These are phyloP conservation scores for Phytophthora fragariae DNA, from an alignment of 352 stramenopile genomes.

Conservation along the genomic window DNA sequence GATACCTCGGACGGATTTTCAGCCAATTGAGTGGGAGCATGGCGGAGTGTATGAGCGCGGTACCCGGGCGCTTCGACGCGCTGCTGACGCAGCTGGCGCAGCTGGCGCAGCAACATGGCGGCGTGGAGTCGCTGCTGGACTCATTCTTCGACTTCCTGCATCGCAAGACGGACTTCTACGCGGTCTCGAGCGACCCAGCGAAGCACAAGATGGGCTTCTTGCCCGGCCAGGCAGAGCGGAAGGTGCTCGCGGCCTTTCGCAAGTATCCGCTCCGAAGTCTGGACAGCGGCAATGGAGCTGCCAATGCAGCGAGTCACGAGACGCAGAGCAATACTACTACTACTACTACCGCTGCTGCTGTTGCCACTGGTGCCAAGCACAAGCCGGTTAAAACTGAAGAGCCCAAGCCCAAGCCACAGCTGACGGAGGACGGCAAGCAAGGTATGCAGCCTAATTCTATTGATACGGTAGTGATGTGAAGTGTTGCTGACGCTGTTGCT, in stretches of 20 bases:
- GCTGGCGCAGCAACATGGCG: slow-evolving; percentile 90
- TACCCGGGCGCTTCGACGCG: slow-evolving; percentile 56
- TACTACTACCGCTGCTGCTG: neutral
- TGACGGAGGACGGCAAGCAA: slow-evolving; percentile 80
- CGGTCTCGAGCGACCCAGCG: slow-evolving; percentile 60
- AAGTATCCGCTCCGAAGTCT: slow-evolving; percentile 74
- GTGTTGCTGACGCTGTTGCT: neutral
- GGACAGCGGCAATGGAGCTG: slow-evolving; percentile 32
- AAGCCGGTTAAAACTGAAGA: slow-evolving; percentile 2
- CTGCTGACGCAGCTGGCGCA: slow-evolving; percentile 72
- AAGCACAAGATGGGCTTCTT: slow-evolving; percentile 68
- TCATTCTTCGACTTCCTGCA: slow-evolving; percentile 98
- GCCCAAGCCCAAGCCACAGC: slow-evolving; percentile 24
- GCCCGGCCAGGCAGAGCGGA: slow-evolving; percentile 67
- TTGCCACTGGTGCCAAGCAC: neutral
- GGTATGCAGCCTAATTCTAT: slow-evolving; percentile 6
- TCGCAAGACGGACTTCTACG: slow-evolving; percentile 99
- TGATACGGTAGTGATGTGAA: neutral
- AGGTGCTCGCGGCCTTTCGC: slow-evolving; percentile 67
- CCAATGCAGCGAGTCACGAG: neutral
- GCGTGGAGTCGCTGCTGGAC: slow-evolving; percentile 97
- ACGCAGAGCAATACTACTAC: neutral
- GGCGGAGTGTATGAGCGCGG: slow-evolving; percentile 39
- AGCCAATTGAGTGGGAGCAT: neutral
- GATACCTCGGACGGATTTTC: neutral